Evolutionary conservation across 192 early-diverging fungal species (phyloP).

Genomic region (Diversispora eburnea): DNA sequence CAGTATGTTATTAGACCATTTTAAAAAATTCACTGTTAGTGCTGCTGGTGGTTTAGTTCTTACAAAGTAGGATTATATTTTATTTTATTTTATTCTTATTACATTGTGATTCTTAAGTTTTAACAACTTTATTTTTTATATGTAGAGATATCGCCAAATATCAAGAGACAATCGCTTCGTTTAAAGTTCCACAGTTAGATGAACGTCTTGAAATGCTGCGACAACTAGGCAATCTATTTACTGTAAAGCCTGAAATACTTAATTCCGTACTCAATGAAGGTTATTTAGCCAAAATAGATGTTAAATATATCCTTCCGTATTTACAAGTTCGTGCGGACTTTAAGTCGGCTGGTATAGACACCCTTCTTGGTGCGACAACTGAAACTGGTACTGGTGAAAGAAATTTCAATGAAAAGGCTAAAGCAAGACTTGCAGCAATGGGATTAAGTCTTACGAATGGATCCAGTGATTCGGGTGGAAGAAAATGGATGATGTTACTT

Average conservation of each 20-base stretch:
- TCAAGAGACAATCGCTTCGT: slow-evolving; percentile 76
- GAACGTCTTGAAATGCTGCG: slow-evolving; percentile 88
- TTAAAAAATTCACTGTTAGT: slow-evolving; percentile 83
- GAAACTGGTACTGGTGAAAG: slow-evolving; percentile 26
- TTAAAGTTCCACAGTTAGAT: slow-evolving; percentile 68
- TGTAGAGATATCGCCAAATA: slow-evolving; percentile 88
- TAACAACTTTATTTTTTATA: background rate
- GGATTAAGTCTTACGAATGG: slow-evolving; percentile 11
- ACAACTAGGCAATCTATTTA: slow-evolving; percentile 89
- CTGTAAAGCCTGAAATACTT: slow-evolving; percentile 88
- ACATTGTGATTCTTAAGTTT: background rate
- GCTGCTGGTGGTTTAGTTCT: slow-evolving; percentile 85
- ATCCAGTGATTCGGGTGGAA: background rate
- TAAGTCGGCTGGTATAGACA: slow-evolving; percentile 59
- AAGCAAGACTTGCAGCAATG: slow-evolving; percentile 22
- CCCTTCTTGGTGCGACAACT: slow-evolving; percentile 41
- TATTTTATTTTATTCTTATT: background rate
- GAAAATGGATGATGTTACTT: background rate
- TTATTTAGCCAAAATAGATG: slow-evolving; percentile 74
- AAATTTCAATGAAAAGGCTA: slow-evolving; percentile 29
- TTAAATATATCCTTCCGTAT: slow-evolving; percentile 79
- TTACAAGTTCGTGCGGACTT: slow-evolving; percentile 86
- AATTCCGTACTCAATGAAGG: slow-evolving; percentile 85
- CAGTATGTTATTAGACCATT: slow-evolving; percentile 87
- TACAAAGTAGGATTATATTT: slow-evolving; percentile 59